Conservation (phyloP, 1,284 basidiomycete species). For the Rugosomyces carneus region DNA sequence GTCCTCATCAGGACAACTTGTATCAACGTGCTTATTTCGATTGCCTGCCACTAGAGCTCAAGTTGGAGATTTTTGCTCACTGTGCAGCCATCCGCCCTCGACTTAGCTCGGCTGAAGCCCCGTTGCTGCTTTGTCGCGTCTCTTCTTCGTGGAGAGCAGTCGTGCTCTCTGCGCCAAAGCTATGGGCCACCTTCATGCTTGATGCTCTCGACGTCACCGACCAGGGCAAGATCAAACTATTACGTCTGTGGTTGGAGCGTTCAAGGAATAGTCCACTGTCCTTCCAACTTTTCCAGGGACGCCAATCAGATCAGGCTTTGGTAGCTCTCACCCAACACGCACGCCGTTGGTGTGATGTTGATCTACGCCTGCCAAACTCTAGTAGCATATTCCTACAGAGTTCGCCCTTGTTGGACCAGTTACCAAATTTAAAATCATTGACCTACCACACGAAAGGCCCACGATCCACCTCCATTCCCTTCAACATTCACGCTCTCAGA, state of each 20-base stretch:
- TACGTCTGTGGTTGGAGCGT: constrained; percentile 30
- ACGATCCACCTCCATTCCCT: constrained; percentile 15
- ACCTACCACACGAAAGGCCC: constrained; percentile 23
- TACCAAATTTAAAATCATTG: constrained; percentile 25
- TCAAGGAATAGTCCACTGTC: constrained; percentile 30
- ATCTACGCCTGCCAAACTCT: constrained; percentile 26
- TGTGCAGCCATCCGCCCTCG: constrained; percentile 23
- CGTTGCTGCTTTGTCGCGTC: constrained; percentile 29
- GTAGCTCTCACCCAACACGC: constrained; percentile 26
- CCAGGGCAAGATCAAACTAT: constrained; percentile 6
- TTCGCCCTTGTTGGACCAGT: constrained; percentile 15
- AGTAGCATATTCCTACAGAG: constrained; percentile 21
- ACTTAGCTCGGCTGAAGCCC: constrained; percentile 23
- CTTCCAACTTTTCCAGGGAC: constrained; percentile 24
- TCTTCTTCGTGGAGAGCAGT: constrained; percentile 32
- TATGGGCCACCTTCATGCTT: constrained; percentile 37
- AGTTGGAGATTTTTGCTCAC: constrained; percentile 30
- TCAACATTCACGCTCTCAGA: constrained; percentile 21
- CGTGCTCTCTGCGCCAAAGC: constrained; percentile 25
- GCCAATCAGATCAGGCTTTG: constrained; percentile 24
- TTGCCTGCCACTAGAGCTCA: constrained; percentile 31
- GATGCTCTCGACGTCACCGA: constrained; percentile 4
- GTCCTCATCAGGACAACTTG: not conserved
- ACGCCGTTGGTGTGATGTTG: constrained; percentile 29
- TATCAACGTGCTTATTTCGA: constrained; percentile 18